Percentiles rank a stretch among this genome's conserved stretches.
These are phyloP conservation scores for Aspergillus sp. DNA, from an alignment of 2,329 filamentous ascomycete genomes.

Conservation along the genomic window DNA sequence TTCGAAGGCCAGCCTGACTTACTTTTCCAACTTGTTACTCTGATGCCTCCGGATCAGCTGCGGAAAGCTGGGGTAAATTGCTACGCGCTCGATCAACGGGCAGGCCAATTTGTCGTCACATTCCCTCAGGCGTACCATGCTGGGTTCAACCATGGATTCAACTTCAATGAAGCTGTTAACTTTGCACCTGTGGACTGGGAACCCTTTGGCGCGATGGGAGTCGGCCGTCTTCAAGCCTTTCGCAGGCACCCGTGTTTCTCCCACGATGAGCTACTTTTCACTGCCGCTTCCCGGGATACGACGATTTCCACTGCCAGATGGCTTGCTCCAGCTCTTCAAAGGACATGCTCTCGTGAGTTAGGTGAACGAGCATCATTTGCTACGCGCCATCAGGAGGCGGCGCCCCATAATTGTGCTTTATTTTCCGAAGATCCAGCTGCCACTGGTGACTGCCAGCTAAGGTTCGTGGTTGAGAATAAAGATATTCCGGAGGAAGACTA, in stretches of 20 bases:
- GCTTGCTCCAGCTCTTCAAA: constrained; percentile 82
- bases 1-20: constrained; percentile 97
- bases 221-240: constrained; percentile 82
- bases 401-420: constrained; percentile 56
- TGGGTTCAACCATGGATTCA: constrained; percentile 98
- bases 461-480: constrained; percentile 65
- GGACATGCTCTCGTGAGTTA: constrained; percentile 73
- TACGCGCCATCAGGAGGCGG: constrained; percentile 59
- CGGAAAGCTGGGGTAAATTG: constrained; percentile 91
- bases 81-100: constrained; percentile 92
- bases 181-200: constrained; percentile 97
- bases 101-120: constrained; percentile 93
- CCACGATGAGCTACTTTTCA: constrained; percentile 90
- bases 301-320: constrained; percentile 92
- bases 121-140: constrained; percentile 97
- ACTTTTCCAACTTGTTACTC: constrained; percentile 93
- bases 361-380: constrained; percentile 68
- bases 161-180: constrained; percentile 98
- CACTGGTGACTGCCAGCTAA: constrained; percentile 55
- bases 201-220: constrained; percentile 80
- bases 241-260: constrained; percentile 94
- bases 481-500: constrained; percentile 89
- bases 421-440: constrained; percentile 48
- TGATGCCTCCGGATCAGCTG: constrained; percentile 88
- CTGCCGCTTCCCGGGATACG: constrained; percentile 76